Evolutionary conservation across 2,329 filamentous ascomycete species (phyloP).

Genomic region (Cryphonectria parasitica): DNA sequence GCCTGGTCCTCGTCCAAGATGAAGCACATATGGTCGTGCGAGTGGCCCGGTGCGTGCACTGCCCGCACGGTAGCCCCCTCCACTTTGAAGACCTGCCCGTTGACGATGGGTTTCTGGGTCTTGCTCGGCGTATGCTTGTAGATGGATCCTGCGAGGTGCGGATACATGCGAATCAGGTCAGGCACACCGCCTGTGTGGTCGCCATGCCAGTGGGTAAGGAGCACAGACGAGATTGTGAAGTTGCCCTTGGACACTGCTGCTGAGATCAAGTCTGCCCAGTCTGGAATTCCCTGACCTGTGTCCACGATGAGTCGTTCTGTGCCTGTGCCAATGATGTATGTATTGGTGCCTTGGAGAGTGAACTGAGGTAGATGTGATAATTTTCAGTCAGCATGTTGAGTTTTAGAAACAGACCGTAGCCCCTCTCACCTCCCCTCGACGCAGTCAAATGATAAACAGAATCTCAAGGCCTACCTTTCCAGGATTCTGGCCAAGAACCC

Average conservation of each 20-base stretch:
- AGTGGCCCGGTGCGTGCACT: constrained; percentile 68
- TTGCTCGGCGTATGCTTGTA: constrained; percentile 41
- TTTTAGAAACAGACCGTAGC: too few species aligned
- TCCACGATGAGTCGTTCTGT: constrained; percentile 68
- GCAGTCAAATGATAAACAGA: not conserved
- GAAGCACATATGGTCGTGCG: constrained; percentile 80
- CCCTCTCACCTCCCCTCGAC: not conserved
- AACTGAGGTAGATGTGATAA: constrained; percentile 44
- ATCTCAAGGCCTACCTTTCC: constrained; percentile 41
- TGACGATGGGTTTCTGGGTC: constrained; percentile 39
- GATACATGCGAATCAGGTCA: constrained; percentile 51
- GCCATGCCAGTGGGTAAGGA: constrained; percentile 76
- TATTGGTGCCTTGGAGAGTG: constrained; percentile 69
- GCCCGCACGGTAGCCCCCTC: constrained; percentile 71
- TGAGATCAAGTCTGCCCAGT: constrained; percentile 54
- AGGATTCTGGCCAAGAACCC: constrained; percentile 48
- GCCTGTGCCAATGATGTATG: constrained; percentile 73
- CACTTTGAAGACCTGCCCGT: constrained; percentile 58
- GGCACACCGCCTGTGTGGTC: constrained; percentile 71
- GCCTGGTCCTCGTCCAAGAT: constrained; percentile 77
- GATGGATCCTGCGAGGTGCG: constrained; percentile 44
- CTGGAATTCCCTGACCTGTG: constrained; percentile 68
- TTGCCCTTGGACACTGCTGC: constrained; percentile 35
- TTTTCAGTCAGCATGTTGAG: constrained; percentile 3
- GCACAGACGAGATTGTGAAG: constrained; percentile 46